These are phyloP conservation scores for Peronospora belbahrii DNA, from an alignment of 352 stramenopile species.

Conservation along the genomic window DNA sequence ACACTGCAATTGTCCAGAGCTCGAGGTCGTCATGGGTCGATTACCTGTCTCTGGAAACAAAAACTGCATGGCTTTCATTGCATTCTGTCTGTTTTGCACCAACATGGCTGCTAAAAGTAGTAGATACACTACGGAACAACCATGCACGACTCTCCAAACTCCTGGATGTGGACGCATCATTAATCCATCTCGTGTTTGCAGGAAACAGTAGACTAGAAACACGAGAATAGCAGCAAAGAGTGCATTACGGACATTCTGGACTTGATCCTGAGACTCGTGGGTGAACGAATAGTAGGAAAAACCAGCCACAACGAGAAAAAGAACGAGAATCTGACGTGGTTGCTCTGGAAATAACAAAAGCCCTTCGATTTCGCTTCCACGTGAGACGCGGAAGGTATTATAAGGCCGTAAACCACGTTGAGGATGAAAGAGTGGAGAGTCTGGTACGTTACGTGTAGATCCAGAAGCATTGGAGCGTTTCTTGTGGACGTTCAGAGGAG, in stretches of 20 bases:
- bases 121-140: slow-evolving; percentile 70
- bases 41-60: slow-evolving; percentile 68
- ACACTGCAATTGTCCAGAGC: slow-evolving; percentile 37
- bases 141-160: slow-evolving; percentile 73
- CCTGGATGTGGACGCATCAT: slow-evolving; percentile 73
- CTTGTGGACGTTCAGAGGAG: slow-evolving; percentile 4
- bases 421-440: background rate
- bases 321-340: slow-evolving; percentile 70
- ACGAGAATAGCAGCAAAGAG: slow-evolving; percentile 59
- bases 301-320: slow-evolving; percentile 42
- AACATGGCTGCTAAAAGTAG: slow-evolving; percentile 57
- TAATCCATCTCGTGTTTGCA: slow-evolving; percentile 71
- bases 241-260: slow-evolving; percentile 56
- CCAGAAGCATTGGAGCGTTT: background rate
- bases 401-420: slow-evolving; percentile 25
- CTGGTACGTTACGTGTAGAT: background rate
- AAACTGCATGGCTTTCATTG: slow-evolving; percentile 58
- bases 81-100: slow-evolving; percentile 60
- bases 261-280: slow-evolving; percentile 60
- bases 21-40: slow-evolving; percentile 27
- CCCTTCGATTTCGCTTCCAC: slow-evolving; percentile 49
- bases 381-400: slow-evolving; percentile 59
- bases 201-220: slow-evolving; percentile 82
- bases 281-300: slow-evolving; percentile 82
- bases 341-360: slow-evolving; percentile 73